phyloP scores from a whole-genome alignment of 1,284 basidiomycete species.

The Trichosporon sp. region DNA sequence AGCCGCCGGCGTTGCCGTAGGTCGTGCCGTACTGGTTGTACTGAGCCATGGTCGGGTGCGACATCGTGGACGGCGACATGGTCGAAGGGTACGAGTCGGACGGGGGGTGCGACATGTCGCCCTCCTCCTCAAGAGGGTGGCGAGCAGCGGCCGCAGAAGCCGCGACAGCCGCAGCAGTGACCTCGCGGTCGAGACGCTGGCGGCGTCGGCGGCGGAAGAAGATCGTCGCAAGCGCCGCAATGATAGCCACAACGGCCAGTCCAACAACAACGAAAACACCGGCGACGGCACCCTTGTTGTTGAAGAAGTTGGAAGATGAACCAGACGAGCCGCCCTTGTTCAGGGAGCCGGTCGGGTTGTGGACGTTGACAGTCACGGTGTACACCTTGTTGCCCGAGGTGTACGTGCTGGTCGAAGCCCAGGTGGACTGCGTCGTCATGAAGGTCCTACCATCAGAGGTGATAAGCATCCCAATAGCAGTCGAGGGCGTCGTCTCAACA shows the following conservation, averaged over 20 bases:
- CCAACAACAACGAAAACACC: slow-evolving; percentile 52
- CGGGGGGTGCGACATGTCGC: slow-evolving; percentile 18
- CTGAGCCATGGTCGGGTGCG: slow-evolving; percentile 45
- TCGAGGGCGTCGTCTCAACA: slow-evolving; percentile 12
- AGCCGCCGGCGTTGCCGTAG: slow-evolving; percentile 42
- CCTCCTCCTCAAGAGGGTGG: slow-evolving; percentile 49
- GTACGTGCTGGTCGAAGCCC: slow-evolving; percentile 39
- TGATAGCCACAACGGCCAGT: slow-evolving; percentile 47
- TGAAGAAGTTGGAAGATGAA: slow-evolving; percentile 39
- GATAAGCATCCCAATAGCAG: slow-evolving; percentile 33
- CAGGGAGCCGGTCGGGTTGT: slow-evolving; percentile 45
- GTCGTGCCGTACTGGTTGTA: slow-evolving; percentile 45
- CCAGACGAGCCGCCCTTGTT: slow-evolving; percentile 35
- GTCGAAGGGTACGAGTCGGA: slow-evolving; percentile 37
- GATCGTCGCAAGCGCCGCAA: slow-evolving; percentile 45
- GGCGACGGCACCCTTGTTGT: slow-evolving; percentile 50
- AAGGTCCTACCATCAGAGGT: slow-evolving; percentile 33
- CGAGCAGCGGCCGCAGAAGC: slow-evolving; percentile 40
- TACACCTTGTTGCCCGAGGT: slow-evolving; percentile 43
- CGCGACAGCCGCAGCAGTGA: slow-evolving; percentile 50
- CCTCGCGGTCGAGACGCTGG: slow-evolving; percentile 48
- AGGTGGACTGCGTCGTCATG: slow-evolving; percentile 36
- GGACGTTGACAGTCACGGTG: slow-evolving; percentile 44
- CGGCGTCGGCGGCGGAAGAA: slow-evolving; percentile 47
- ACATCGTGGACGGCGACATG: slow-evolving; percentile 42